Conservation (phyloP, 2,329 filamentous ascomycete species). For the Corinectria fuckeliana region DNA sequence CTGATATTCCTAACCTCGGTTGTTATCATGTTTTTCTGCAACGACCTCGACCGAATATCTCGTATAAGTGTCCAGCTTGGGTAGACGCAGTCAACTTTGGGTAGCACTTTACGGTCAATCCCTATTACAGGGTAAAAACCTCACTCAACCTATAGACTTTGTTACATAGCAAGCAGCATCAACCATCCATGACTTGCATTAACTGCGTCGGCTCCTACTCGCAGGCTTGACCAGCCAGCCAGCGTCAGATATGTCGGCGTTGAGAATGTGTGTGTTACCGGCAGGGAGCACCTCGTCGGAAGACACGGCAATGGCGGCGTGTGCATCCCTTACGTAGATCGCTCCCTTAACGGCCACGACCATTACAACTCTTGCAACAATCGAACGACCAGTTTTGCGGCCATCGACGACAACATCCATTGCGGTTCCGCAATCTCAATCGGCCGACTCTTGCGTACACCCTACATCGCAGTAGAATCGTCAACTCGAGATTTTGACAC, state of each 20-base stretch:
- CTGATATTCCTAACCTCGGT: slow-evolving; percentile 24
- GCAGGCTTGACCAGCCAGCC: not conserved
- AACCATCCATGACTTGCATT: not conserved
- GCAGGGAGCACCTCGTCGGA: slow-evolving; percentile 13
- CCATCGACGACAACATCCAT: not conserved
- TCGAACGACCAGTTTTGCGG: not conserved
- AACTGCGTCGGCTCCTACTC: not conserved
- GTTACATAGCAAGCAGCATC: not conserved
- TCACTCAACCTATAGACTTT: not conserved
- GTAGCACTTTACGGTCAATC: not conserved
- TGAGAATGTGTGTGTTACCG: not conserved
- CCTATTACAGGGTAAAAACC: not conserved
- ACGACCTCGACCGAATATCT: not conserved
- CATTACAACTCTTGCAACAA: not conserved
- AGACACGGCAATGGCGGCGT: slow-evolving; percentile 5
- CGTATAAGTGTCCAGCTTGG: slow-evolving; percentile 2
- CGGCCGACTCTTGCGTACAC: not conserved
- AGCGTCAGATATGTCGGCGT: not conserved
- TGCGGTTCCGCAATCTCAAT: slow-evolving; percentile 7
- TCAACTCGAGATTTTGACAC: not conserved
- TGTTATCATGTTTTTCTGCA: not conserved
- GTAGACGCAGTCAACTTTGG: not conserved
- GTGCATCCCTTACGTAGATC: not conserved
- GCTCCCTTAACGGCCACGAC: not conserved
- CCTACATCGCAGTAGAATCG: not conserved